Percentiles rank a stretch among this genome's conserved stretches.
Conservation (phyloP, 495 filamentous ascomycete genomes). For the Penicillium subrubescens region DNA sequence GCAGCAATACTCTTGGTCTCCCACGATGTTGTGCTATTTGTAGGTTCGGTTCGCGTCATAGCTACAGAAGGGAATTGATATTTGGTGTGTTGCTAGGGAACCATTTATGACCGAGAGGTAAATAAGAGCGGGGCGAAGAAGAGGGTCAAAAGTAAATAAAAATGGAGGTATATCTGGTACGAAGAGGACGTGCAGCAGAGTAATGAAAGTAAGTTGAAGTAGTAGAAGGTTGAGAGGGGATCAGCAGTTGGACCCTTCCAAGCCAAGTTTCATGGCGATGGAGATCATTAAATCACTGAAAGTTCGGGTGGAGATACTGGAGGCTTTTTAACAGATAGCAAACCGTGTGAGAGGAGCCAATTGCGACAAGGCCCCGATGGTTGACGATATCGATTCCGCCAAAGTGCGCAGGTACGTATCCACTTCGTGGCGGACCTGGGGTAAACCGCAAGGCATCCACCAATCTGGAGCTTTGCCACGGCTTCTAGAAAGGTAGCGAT, state of each 20-base stretch:
- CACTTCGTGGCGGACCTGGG: slow-evolving; percentile 32
- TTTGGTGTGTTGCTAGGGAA: slow-evolving; percentile 10
- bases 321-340: slow-evolving; percentile 31
- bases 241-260: slow-evolving; percentile 19
- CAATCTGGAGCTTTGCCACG: slow-evolving; percentile 24
- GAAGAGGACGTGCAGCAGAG: background rate
- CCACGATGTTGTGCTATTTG: slow-evolving; percentile 31
- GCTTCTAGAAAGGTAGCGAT: slow-evolving; percentile 34
- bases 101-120: slow-evolving; percentile 11
- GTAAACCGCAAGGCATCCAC: slow-evolving; percentile 29
- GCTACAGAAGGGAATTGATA: slow-evolving; percentile 9
- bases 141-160: background rate
- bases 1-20: slow-evolving; percentile 33
- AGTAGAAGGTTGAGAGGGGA: slow-evolving; percentile 5
- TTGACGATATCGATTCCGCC: slow-evolving; percentile 35
- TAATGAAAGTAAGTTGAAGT: background rate
- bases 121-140: background rate
- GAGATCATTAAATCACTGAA: slow-evolving; percentile 25
- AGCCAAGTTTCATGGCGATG: slow-evolving; percentile 15
- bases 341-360: slow-evolving; percentile 21
- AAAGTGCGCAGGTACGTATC: slow-evolving; percentile 36
- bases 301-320: slow-evolving; percentile 22
- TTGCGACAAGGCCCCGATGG: slow-evolving; percentile 32
- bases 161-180: background rate
- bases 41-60: slow-evolving; percentile 38